Base-by-base conservation (phyloP, 805 yeast genomes). In the Clavispora vitiphila region DNA sequence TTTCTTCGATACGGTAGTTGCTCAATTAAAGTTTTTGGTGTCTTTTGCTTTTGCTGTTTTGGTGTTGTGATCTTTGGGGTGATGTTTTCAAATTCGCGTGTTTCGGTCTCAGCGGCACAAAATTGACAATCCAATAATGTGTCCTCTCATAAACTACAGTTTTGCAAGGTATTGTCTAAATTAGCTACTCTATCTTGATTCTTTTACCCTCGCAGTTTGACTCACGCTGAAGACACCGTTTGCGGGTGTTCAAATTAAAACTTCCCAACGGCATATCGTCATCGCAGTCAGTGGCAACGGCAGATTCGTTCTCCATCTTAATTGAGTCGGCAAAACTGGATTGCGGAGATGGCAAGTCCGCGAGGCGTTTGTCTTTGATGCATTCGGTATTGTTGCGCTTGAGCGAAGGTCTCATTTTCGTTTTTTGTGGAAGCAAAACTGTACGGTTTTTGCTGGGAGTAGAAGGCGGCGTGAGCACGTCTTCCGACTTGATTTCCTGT, bases 331-430 rank as follows among this genome's bases (percentile, higher is more conserved):
- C 44, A 47, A 66, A 67, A 42, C 69, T 64, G 31, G 67, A 54
- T n/a, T 55, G 44, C 10, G 72, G 72, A 27, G 70, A 59, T 1
- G 67, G 65, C 25, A 63, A 47, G 15, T 54, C 58, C 27, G 47
- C 54, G 3, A 15, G 5, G 19, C 20, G 12, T 20, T 29, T 29
- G 2, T 8, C 7, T 11, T 36, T 40, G n/a, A 41, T 35, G 11
- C 34, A 50, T 29, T 35, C 48, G 43, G 39, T 43, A 29, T 27
- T 34, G 25, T 16, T 48, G 42, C 48, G 40, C 21, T 40, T 48
- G 29, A 40, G 51, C 5, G 50, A 47, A 30, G 50, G 49, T 43
- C 49, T 47, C 53, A 43, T 8, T 51, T 50, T 23, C 5, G 32
- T 15, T 5, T 29, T 16, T 29, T 29, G 19, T 57, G 65, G 49